Percentiles rank a stretch among this genome's conserved stretches.
Conservation (phyloP, 768 basidiomycete genomes). For the Termitomyces sp. region DNA sequence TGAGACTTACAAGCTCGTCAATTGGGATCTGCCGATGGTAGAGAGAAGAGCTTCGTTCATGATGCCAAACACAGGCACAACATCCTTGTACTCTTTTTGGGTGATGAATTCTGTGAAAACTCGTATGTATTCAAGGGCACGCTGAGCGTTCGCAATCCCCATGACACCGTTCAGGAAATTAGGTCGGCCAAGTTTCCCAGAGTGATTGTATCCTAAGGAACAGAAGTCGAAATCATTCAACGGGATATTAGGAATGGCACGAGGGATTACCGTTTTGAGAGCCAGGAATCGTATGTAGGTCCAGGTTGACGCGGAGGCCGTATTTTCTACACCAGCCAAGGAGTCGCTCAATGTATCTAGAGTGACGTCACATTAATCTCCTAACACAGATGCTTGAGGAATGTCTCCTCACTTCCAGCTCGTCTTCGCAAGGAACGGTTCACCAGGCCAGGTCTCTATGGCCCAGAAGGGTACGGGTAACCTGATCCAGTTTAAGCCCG, state of each 20-base stretch:
- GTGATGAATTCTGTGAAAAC: slow-evolving; percentile 78
- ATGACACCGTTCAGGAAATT: slow-evolving; percentile 75
- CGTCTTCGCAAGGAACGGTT: slow-evolving; percentile 74
- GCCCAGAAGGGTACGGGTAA: slow-evolving; percentile 87
- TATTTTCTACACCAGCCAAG: slow-evolving; percentile 83
- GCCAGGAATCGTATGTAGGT: slow-evolving; percentile 77
- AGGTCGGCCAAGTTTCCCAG: slow-evolving; percentile 54
- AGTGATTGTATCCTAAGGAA: slow-evolving; percentile 51
- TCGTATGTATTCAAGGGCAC: slow-evolving; percentile 76
- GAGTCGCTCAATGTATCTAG: slow-evolving; percentile 71
- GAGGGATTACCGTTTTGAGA: slow-evolving; percentile 60
- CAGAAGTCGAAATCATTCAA: neutral
- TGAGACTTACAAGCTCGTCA: slow-evolving; percentile 60
- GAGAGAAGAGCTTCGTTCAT: slow-evolving; percentile 56
- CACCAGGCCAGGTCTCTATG: slow-evolving; percentile 63
- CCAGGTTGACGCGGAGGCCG: slow-evolving; percentile 75
- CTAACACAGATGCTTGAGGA: too few species aligned
- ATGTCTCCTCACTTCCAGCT: slow-evolving; percentile 61
- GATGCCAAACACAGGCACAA: slow-evolving; percentile 63
- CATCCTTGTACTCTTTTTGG: slow-evolving; percentile 69
- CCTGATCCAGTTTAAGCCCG: slow-evolving; percentile 85
- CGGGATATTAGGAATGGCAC: neutral
- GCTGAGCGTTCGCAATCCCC: slow-evolving; percentile 86
- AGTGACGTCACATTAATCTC: neutral
- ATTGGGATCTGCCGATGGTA: slow-evolving; percentile 51